Evolutionary conservation across 2,329 filamentous ascomycete genomes (phyloP), one percentile per base, ranked within the genome.

Genomic region (Colletotrichum neosansevieriae): DNA sequence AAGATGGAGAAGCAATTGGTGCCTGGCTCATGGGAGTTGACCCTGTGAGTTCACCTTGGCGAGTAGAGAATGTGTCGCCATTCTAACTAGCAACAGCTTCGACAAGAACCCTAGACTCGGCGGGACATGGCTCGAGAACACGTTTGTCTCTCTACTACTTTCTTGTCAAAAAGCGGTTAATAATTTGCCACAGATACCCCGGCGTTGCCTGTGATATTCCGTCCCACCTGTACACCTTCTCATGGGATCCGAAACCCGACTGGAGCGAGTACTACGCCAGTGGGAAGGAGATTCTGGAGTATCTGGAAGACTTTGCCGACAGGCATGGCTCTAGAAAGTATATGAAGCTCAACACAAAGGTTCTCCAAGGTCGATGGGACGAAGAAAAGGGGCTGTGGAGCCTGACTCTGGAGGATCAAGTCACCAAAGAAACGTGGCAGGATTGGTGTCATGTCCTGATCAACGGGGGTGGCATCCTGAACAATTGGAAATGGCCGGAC

Each of bases 401-500:
- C 59, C 58, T 77, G 12, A 73, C 69, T 1, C 70, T 77, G 4
- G 71, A 77, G 69, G 71, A 74, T 42, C 71, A 74, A 24, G 47
- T 67, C 4, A 74, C 71, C 49, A 71, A 73, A 36, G 58, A 38
- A 11, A 67, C 58, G 13, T 68, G 72, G 40, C 50, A 74, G 3
- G 83, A 86, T 70, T 78, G 78, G 67, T 83, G 80, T 63, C 80
- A 87, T 62, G 77, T 84, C 19, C 75, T 87, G 6, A 73, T 86
- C 45, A 85, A 85, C 69, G 83, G 79, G 15, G 75, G 77, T 6
- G 85, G 85, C 12, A 80, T 86, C 19, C 75, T 87, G 40, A 86
- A 86, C 71, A 83, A 83, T 69, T 85, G 81, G 76, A 78, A 80
- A 58, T 85, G 83, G 80, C 87, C 87, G 1, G 78, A 81, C 12